phyloP scores from a whole-genome alignment of 176 grass and related monocot genomes.

The Triticum monococcum region DNA sequence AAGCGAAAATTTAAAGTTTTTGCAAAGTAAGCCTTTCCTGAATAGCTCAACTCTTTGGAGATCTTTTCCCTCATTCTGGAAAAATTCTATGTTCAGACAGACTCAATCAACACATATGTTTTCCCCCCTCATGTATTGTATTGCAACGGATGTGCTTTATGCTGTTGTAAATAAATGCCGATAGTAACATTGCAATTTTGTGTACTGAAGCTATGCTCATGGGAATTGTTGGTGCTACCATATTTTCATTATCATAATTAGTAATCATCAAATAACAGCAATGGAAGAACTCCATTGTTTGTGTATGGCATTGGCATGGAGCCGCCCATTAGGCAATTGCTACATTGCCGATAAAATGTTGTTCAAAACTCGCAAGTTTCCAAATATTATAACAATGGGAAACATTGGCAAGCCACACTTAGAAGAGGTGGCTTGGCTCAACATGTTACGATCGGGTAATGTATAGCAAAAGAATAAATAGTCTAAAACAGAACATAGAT shows the following conservation, averaged over 20 bases:
- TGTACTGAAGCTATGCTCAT: neutral
- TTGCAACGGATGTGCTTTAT: neutral
- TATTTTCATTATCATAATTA: conserved; percentile 10
- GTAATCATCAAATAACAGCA: conserved; percentile 1
- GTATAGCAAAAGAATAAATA: neutral
- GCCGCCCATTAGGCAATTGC: neutral
- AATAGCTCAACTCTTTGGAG: conserved; percentile 15
- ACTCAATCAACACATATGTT: neutral
- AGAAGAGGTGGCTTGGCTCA: neutral
- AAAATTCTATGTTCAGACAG: neutral
- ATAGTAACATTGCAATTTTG: neutral
- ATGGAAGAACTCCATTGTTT: conserved; percentile 3
- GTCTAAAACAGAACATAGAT: neutral
- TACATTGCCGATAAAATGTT: neutral
- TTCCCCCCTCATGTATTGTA: conserved; percentile 2
- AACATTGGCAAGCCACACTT: neutral
- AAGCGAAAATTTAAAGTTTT: conserved; percentile 87
- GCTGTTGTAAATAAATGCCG: neutral
- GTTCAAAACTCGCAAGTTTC: neutral
- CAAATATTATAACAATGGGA: neutral
- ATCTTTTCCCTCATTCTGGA: conserved; percentile 8
- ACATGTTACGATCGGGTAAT: neutral
- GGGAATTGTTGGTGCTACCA: neutral
- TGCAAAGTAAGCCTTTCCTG: conserved; percentile 67
- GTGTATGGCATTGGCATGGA: neutral